phyloP scores from a whole-genome alignment of 202 grass and related monocot species.

The Carex arenaria region DNA sequence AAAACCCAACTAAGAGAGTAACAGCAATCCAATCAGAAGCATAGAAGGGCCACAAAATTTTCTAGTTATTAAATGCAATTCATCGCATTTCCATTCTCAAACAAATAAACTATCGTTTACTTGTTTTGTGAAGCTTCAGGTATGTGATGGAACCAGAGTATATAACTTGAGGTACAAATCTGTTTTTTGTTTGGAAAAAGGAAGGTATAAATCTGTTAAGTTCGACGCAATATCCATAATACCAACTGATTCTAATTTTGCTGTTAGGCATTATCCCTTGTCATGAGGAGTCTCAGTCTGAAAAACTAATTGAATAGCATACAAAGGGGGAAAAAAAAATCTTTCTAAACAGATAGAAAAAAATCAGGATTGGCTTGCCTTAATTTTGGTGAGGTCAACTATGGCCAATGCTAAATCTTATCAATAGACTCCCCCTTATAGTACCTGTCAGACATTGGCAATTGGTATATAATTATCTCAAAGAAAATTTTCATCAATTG shows the following conservation, averaged over 20 bases:
- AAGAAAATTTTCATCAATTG: background rate
- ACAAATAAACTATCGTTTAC: background rate
- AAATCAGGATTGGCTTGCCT: background rate
- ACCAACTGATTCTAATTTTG: background rate
- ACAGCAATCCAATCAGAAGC: background rate
- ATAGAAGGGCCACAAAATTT: background rate
- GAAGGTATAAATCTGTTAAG: background rate
- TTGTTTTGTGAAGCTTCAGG: background rate
- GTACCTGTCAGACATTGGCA: background rate
- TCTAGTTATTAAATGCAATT: background rate
- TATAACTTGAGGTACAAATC: background rate
- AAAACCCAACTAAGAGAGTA: too few species aligned
- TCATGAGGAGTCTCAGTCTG: background rate
- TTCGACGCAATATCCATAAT: background rate
- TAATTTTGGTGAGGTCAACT: background rate
- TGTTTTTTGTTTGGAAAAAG: background rate
- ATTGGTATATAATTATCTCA: background rate
- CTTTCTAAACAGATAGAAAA: background rate
- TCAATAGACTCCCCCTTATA: too few species aligned
- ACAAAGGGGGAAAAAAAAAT: conserved; percentile 13
- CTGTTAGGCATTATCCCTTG: background rate
- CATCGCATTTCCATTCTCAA: background rate
- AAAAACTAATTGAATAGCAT: conserved; percentile 24
- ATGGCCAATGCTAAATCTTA: background rate
- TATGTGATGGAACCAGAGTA: background rate